Base-by-base conservation (phyloP, 2,329 filamentous ascomycete species). In the Alternaria burnsii region DNA sequence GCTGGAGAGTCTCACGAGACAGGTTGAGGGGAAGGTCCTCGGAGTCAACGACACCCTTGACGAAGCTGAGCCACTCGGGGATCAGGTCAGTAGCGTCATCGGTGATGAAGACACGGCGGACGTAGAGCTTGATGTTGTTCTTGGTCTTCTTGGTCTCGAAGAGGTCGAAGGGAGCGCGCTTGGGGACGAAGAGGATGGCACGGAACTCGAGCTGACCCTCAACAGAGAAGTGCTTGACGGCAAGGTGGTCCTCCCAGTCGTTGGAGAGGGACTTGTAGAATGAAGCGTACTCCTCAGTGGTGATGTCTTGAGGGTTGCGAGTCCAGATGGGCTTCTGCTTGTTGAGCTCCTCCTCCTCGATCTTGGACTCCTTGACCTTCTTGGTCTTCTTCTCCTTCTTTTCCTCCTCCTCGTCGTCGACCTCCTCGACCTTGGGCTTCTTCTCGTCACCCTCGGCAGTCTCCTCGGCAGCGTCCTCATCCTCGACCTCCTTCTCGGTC, bases 111-210 rank as follows among this genome's bases (percentile, higher is more conserved):
- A 99, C 95, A 82, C 95, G 95, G 82, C 95, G 94, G 79, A 99
- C 95, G 86, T 99, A 99, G 76, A 99, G 91, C 91, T 99, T 99
- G 89, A 99, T 98, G 91, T 99, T 99, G 92, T 98, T 99, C 93
- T 99, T 99, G 81, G 94, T 97, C 91, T 97, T 97, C 93, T 99
- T 99, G 81, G 94, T 97, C 91, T 99, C 95, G 82, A 99, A 99
- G 67, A 99, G 92, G 80, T 99, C 95, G 83, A 99, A 99, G 76
- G 95, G 95, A 83, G 95, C 95, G 78, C 95, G 94, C 92, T 99
- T 98, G 81, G 95, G 95, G 57, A 99, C 94, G 87, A 96, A 99
- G 81, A 99, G 93, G 83, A 99, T 97, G 72, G 95, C 95, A 71
- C 94, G 94, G 93, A 99, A 99, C 86, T 99, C 95, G 72, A 99